A percentile compares a stretch with the other conserved stretches of the same genome.
Evolutionary conservation across 176 grass and related monocot genomes (phyloP).

Genomic region (Aegilops umbellulata): DNA sequence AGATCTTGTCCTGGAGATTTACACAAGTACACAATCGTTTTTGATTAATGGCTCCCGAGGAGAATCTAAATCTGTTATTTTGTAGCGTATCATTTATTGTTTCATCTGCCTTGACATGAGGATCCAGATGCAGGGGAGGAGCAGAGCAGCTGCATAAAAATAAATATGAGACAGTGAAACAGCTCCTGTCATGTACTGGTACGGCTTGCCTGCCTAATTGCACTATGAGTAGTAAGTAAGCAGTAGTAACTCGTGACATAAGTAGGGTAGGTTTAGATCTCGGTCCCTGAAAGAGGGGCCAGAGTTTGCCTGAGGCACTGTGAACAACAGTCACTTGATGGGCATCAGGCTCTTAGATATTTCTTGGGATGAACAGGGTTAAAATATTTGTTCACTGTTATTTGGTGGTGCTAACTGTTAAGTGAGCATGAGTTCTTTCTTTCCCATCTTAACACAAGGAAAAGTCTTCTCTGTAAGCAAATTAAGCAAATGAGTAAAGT

Average conservation of each 20-base stretch:
- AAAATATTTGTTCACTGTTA: not conserved
- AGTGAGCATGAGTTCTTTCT: not conserved
- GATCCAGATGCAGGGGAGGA: slow-evolving; percentile 17
- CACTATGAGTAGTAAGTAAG: not conserved
- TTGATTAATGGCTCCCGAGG: not conserved
- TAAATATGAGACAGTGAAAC: not conserved
- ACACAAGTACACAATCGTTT: slow-evolving; percentile 4
- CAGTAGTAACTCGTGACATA: not conserved
- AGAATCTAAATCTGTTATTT: slow-evolving; percentile 22
- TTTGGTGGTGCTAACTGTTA: not conserved
- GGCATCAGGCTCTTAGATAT: not conserved
- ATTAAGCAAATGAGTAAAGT: not conserved
- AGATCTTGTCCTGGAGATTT: slow-evolving; percentile 33
- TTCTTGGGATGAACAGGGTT: not conserved
- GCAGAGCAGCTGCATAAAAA: not conserved
- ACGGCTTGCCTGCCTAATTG: not conserved
- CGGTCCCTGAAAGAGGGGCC: slow-evolving; percentile 1
- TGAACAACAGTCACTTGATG: not conserved
- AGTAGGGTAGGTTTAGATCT: not conserved
- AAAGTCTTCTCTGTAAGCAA: not conserved
- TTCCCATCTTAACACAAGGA: not conserved
- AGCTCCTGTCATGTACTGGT: not conserved
- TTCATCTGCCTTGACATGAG: not conserved
- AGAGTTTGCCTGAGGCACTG: not conserved
- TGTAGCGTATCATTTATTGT: not conserved